Percentiles rank a stretch among this genome's conserved stretches.
Evolutionary conservation across 495 filamentous ascomycete genomes (phyloP).

Genomic region (Hypomontagnella submonticulosa): DNA sequence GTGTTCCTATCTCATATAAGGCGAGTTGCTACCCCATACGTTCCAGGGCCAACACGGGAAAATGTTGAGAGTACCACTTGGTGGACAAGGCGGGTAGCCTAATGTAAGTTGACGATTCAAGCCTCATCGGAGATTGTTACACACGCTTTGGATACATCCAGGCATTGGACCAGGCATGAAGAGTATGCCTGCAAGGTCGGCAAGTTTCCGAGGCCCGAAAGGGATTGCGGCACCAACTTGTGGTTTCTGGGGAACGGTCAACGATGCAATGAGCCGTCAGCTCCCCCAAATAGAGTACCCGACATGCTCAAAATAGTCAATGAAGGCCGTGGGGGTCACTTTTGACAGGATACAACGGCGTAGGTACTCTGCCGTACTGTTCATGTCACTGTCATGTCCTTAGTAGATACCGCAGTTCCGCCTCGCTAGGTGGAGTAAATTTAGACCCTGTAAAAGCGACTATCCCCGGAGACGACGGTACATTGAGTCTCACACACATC

Average conservation of each 20-base stretch:
- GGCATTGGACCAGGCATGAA: constrained; percentile 15
- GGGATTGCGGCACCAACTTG: constrained; percentile 19
- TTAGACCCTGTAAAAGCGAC: constrained; percentile 21
- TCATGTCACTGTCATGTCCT: constrained; percentile 9
- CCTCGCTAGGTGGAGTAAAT: constrained; percentile 24
- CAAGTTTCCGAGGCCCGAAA: constrained; percentile 32
- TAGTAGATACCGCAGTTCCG: constrained; percentile 4
- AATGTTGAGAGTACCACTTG: constrained; percentile 14
- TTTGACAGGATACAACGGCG: not conserved
- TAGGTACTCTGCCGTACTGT: constrained; percentile 18
- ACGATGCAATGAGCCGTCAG: constrained; percentile 9
- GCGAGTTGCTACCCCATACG: constrained; percentile 14
- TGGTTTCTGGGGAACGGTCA: constrained; percentile 32
- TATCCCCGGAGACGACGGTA: constrained; percentile 26
- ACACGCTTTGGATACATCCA: constrained; percentile 18
- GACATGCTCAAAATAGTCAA: constrained; percentile 27
- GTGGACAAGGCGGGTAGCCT: constrained; percentile 7
- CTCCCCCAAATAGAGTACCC: constrained; percentile 15
- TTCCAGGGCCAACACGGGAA: constrained; percentile 8
- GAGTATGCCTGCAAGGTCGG: constrained; percentile 23
- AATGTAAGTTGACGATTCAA: constrained; percentile 24
- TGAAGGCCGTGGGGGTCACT: constrained; percentile 40
- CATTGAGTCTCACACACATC: constrained; percentile 21
- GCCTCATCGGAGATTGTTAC: constrained; percentile 29
- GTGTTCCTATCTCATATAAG: constrained; percentile 18